Conservation (phyloP, 495 filamentous ascomycete genomes). For the Talaromyces nanjingensis region DNA sequence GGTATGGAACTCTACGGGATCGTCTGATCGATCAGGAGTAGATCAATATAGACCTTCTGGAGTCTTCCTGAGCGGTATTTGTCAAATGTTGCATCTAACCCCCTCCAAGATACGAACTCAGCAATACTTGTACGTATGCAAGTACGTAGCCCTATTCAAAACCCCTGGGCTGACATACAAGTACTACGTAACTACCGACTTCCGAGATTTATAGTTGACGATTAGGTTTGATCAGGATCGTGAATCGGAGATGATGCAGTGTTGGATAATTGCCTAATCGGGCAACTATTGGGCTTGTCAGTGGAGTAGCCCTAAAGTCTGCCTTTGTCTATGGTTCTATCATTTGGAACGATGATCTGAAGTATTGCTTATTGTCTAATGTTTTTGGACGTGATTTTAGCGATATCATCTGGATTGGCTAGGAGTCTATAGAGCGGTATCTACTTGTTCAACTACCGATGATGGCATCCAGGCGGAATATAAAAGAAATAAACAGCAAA, state of each 20-base stretch:
- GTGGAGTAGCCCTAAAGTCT: no score
- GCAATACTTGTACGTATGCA: neutral
- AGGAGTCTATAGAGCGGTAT: no score
- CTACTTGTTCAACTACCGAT: no score
- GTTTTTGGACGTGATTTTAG: no score
- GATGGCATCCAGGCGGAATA: no score
- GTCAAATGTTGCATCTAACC: no score
- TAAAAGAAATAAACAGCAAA: no score
- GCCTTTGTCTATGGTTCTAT: no score
- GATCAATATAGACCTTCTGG: neutral
- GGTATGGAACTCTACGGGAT: no score
- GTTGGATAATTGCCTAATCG: neutral
- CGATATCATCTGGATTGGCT: no score
- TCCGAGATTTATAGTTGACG: neutral
- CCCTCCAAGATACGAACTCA: neutral
- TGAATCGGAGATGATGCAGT: neutral
- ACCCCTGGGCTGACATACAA: neutral
- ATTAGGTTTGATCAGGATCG: neutral
- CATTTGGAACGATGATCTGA: no score
- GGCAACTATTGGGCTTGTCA: neutral
- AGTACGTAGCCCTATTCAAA: neutral
- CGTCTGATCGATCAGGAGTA: neutral
- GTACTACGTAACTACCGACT: neutral
- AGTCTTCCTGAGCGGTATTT: neutral
- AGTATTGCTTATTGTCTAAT: neutral